phyloP scores from a whole-genome alignment of 2,329 filamentous ascomycete species.

The Fusarium tricinctum region DNA sequence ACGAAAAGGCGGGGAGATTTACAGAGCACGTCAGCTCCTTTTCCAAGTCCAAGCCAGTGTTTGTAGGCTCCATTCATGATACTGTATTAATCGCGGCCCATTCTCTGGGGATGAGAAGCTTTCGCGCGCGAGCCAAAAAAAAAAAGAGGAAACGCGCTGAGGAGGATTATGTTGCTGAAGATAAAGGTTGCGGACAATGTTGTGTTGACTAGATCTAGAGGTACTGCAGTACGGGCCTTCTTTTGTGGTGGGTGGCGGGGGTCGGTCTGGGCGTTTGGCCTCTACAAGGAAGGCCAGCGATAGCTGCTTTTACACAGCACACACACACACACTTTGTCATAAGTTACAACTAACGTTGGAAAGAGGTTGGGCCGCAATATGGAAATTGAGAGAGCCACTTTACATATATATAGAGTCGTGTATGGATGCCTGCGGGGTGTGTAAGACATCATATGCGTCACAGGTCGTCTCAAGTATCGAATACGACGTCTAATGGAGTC shows the following conservation, averaged over 20 bases:
- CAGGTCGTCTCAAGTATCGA: conserved; percentile 1
- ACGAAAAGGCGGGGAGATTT: conserved; percentile 49
- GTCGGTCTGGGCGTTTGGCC: conserved; percentile 31
- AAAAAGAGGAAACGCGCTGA: conserved; percentile 14
- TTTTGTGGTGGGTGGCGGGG: conserved; percentile 45
- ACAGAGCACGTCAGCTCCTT: conserved; percentile 96
- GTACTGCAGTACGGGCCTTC: conserved; percentile 13
- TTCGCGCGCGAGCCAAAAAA: conserved; percentile 8
- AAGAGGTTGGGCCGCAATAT: conserved; percentile 15
- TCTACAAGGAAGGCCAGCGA: conserved; percentile 27
- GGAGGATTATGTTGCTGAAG: conserved; percentile 31
- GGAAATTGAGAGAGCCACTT: conserved; percentile 5
- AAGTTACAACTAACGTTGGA: neutral
- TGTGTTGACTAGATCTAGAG: conserved; percentile 29
- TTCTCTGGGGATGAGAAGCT: conserved; percentile 23
- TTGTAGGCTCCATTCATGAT: conserved; percentile 66
- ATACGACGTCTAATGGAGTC: neutral
- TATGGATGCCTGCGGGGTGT: conserved; percentile 7
- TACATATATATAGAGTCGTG: conserved; percentile 5
- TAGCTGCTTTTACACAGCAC: conserved; percentile 25
- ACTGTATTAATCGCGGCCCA: conserved; percentile 35
- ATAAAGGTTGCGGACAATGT: conserved; percentile 30
- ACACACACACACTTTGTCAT: conserved; percentile 23
- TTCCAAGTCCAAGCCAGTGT: conserved; percentile 78
- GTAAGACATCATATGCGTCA: conserved; percentile 19